Evolutionary conservation across 495 filamentous ascomycete species (phyloP).

Genomic region (Trichoderma reesei): DNA sequence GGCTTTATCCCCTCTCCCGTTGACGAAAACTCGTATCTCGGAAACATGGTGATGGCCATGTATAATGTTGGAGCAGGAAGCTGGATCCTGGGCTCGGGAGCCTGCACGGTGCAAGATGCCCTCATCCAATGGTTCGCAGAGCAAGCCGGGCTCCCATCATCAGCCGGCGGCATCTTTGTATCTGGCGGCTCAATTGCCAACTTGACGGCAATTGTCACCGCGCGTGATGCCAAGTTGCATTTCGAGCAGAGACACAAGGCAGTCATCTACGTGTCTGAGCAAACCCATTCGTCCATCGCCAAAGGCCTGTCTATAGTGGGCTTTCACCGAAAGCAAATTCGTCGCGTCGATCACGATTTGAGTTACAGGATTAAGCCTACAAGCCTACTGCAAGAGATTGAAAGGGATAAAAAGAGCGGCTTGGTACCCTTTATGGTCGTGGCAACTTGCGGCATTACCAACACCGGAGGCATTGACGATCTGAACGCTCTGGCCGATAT

Average conservation of each 20-base stretch:
- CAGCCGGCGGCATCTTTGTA: constrained; percentile 19
- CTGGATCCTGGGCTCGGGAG: constrained; percentile 14
- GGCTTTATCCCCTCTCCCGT: constrained; percentile 15
- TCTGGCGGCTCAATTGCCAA: constrained; percentile 25
- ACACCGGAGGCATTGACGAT: constrained; percentile 23
- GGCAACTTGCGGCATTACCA: constrained; percentile 21
- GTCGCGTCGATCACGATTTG: constrained; percentile 14
- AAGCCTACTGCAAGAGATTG: constrained; percentile 8
- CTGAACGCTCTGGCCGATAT: constrained; percentile 9
- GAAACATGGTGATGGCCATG: constrained; percentile 10
- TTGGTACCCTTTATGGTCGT: constrained; percentile 20
- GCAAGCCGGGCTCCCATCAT: constrained; percentile 13
- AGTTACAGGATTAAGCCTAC: constrained; percentile 10
- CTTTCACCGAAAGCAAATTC: constrained; percentile 17
- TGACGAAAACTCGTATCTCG: constrained; percentile 13
- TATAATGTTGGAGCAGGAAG: constrained; percentile 14
- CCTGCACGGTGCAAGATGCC: constrained; percentile 14
- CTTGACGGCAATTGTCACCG: constrained; percentile 18
- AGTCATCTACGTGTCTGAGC: constrained; percentile 20
- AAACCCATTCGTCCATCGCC: constrained; percentile 20
- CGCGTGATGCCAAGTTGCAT: constrained; percentile 18
- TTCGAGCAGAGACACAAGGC: constrained; percentile 10
- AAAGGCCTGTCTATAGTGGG: constrained; percentile 20
- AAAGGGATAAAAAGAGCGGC: constrained; percentile 13
- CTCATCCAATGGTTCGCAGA: constrained; percentile 19